These are phyloP conservation scores for Melaleuca alternifolia DNA, from an alignment of 345 rosid genomes.

Conservation along the genomic window DNA sequence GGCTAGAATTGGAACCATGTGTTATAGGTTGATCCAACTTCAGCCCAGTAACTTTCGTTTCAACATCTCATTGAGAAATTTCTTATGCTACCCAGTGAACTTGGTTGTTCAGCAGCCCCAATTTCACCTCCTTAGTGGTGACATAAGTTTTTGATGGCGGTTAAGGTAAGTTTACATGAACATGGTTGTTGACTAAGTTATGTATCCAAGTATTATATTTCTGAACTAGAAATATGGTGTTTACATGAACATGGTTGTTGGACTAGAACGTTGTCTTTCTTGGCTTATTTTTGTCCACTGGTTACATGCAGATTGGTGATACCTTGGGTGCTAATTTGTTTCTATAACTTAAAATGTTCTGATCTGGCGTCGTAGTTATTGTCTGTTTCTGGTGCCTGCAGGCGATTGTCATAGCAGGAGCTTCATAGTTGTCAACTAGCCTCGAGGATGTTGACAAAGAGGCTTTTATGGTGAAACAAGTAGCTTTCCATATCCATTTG, in stretches of 20 bases:
- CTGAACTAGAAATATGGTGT: no score
- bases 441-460: background rate
- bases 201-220: background rate
- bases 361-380: background rate
- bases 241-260: no score
- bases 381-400: background rate
- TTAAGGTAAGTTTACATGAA: background rate
- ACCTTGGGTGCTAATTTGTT: background rate
- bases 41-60: background rate
- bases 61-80: background rate
- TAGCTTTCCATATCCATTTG: background rate
- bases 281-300: background rate
- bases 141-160: accelerated
- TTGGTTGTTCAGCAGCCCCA: background rate
- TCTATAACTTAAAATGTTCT: background rate
- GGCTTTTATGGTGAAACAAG: background rate
- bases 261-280: background rate
- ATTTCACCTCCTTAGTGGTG: background rate
- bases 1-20: background rate
- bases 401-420: background rate
- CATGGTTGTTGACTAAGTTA: background rate
- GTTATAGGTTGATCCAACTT: background rate
- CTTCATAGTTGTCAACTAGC: background rate
- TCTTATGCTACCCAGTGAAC: background rate
- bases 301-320: background rate